Conservation (phyloP, 345 rosid genomes). For the Cardamine chenopodiifolia region DNA sequence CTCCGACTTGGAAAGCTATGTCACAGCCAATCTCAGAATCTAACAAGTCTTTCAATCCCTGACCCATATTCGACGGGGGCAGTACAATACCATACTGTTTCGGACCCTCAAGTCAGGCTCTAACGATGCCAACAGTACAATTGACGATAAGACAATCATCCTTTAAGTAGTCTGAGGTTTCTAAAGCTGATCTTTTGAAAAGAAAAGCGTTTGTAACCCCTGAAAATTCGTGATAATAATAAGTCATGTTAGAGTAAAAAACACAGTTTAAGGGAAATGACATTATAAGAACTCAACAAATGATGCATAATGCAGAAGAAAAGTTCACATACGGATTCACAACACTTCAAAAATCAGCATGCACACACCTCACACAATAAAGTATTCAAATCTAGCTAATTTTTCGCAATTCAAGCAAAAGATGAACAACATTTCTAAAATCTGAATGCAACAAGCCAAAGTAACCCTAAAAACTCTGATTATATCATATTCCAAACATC, state of each 20-base stretch:
- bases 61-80: conserved; percentile 79
- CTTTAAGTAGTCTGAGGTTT: conserved; percentile 79
- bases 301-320: conserved; percentile 9
- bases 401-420: conserved; percentile 8
- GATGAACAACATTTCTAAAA: conserved; percentile 1
- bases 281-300: conserved; percentile 9
- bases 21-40: conserved; percentile 83
- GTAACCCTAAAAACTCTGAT: neutral
- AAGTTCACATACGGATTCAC: neutral
- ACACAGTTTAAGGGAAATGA: neutral
- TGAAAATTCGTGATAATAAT: conserved; percentile 43
- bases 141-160: conserved; percentile 78
- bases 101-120: conserved; percentile 72
- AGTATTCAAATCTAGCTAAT: conserved; percentile 2
- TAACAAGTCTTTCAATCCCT: conserved; percentile 64
- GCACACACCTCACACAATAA: neutral
- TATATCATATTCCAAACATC: neutral
- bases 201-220: conserved; percentile 99
- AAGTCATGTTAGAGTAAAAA: neutral
- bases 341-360: conserved; percentile 6
- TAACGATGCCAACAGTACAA: conserved; percentile 94
- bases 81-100: conserved; percentile 60
- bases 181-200: conserved; percentile 67
- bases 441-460: neutral
- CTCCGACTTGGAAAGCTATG: conserved; percentile 71